Conservation (phyloP, 108 stramenopile genomes). For the Nitzschia inconspicua region DNA sequence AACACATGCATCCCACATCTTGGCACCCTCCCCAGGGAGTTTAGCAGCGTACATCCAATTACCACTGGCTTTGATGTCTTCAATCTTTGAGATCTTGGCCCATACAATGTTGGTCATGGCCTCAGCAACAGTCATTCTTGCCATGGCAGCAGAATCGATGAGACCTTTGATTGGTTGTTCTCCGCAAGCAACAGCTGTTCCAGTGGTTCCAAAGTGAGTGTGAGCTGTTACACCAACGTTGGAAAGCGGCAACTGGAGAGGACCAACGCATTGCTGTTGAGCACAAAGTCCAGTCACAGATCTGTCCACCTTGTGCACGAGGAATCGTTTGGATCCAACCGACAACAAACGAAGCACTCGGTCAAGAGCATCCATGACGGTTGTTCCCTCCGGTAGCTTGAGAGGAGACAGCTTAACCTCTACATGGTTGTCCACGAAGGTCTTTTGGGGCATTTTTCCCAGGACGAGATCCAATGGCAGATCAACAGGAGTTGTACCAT, state of each 20-base stretch:
- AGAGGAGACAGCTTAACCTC: constrained; percentile 60
- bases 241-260: constrained; percentile 94
- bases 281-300: constrained; percentile 98
- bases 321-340: constrained; percentile 98
- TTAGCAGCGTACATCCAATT: constrained; percentile 99
- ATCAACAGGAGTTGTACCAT: constrained; percentile 94
- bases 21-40: constrained; percentile 95
- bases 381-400: constrained; percentile 64
- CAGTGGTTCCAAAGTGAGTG: constrained; percentile 90
- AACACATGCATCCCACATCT: constrained; percentile 97
- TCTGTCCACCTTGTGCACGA: constrained; percentile 99
- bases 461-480: constrained; percentile 95
- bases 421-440: constrained; percentile 77
- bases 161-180: constrained; percentile 98
- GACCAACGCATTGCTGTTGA: constrained; percentile 99
- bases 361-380: constrained; percentile 68
- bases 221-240: constrained; percentile 96
- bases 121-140: constrained; percentile 96
- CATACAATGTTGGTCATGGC: constrained; percentile 98
- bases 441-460: constrained; percentile 98
- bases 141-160: constrained; percentile 92
- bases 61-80: constrained; percentile 94
- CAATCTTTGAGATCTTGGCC: constrained; percentile 91
- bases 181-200: constrained; percentile 95
- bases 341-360: constrained; percentile 92